A percentile compares a stretch with the other conserved stretches of the same genome.
Conservation (phyloP, 306 rosid species). For the barrel medic (Medicago truncatula) region MtrunA17r5.0-ANR NC_053045.1:44467501-44468000, state of each 20-base stretch:
- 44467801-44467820: constrained; percentile 87
- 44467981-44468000: too few species aligned
- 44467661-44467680: constrained; percentile 8
- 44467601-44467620: constrained; percentile 87
- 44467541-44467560: constrained; percentile 72
- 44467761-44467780: constrained; percentile 98
- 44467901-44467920: not conserved
- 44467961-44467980: constrained; percentile 2
- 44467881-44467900: constrained; percentile 10
- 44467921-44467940: constrained; percentile 17
- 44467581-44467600: constrained; percentile 67
- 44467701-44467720: constrained; percentile 63
- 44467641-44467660: constrained; percentile 27
- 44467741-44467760: constrained; percentile 88
- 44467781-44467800: constrained; percentile 79
- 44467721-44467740: constrained; percentile 83
- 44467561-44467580: constrained; percentile 80
- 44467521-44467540: constrained; percentile 74
- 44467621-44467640: constrained; percentile 90
- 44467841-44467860: constrained; percentile 91
- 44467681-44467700: constrained; percentile 22
- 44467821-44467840: constrained; percentile 84
- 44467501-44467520: constrained; percentile 74
- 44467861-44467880: constrained; percentile 75
- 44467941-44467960: constrained; percentile 13